phyloP scores from a whole-genome alignment of 768 basidiomycete species.

The Lentinula boryana region DNA sequence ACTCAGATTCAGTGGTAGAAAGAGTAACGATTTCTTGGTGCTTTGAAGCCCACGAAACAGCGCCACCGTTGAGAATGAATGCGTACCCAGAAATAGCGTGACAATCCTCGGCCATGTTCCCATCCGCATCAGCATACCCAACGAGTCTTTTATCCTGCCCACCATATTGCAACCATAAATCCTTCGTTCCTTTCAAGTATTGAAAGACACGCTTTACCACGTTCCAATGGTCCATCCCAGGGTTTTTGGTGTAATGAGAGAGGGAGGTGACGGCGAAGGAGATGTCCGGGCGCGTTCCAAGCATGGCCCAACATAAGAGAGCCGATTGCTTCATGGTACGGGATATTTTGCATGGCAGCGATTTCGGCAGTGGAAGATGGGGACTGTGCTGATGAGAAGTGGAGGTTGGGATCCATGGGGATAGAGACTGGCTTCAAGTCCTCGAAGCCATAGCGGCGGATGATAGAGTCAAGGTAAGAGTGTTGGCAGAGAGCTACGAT shows the following conservation, averaged over 20 bases:
- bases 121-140: constrained; percentile 24
- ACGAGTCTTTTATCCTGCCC: background rate
- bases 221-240: background rate
- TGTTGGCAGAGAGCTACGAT: no score
- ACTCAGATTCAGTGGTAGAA: no score
- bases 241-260: background rate
- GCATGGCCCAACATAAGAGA: background rate
- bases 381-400: no score
- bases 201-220: constrained; percentile 24
- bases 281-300: background rate
- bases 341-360: background rate
- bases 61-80: constrained; percentile 14
- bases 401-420: no score
- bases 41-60: no score
- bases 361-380: no score
- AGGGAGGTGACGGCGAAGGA: background rate
- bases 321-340: background rate
- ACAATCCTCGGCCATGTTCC: constrained; percentile 12
- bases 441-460: no score
- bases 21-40: no score
- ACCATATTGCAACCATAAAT: constrained; percentile 15
- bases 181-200: constrained; percentile 25
- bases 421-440: no score
- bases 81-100: background rate
- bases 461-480: no score